A percentile compares a stretch with the other conserved stretches of the same genome.
Evolutionary conservation across 352 stramenopile species (phyloP).

Genomic region (Phytophthora pini): DNA sequence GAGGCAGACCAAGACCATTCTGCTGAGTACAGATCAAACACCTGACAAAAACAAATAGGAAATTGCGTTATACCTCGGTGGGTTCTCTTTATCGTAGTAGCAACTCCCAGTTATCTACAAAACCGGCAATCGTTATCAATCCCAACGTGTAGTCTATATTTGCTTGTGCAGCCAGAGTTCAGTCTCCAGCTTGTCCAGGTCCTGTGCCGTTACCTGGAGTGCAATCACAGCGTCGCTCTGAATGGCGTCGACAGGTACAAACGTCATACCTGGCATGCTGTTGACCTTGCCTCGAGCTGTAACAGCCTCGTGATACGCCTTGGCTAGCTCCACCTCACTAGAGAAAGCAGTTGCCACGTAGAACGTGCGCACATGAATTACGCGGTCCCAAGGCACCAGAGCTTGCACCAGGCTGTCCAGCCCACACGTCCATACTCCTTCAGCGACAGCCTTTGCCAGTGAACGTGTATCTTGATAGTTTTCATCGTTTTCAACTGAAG

Average conservation of each 20-base stretch:
- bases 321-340: conserved; percentile 59
- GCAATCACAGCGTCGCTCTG: conserved; percentile 52
- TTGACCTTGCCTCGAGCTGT: conserved; percentile 38
- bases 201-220: conserved; percentile 75
- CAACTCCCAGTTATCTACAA: conserved; percentile 9
- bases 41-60: conserved; percentile 19
- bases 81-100: not conserved
- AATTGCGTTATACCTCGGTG: conserved; percentile 19
- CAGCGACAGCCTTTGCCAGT: conserved; percentile 29
- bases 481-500: conserved; percentile 21
- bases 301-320: conserved; percentile 32
- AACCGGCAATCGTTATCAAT: not conserved
- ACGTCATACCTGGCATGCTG: conserved; percentile 66
- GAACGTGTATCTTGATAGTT: conserved; percentile 14
- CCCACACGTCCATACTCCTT: conserved; percentile 32
- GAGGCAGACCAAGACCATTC: conserved; percentile 12
- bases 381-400: conserved; percentile 63
- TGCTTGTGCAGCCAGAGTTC: conserved; percentile 85
- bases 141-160: conserved; percentile 42
- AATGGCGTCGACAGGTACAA: conserved; percentile 74
- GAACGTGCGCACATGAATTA: conserved; percentile 77
- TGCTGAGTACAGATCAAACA: conserved; percentile 25
- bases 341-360: conserved; percentile 57
- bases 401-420: conserved; percentile 47
- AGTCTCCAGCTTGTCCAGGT: conserved; percentile 84